A percentile compares a stretch with the other conserved stretches of the same genome.
Conservation (phyloP, 768 basidiomycete species). For the Tremella yokohamensis region DNA sequence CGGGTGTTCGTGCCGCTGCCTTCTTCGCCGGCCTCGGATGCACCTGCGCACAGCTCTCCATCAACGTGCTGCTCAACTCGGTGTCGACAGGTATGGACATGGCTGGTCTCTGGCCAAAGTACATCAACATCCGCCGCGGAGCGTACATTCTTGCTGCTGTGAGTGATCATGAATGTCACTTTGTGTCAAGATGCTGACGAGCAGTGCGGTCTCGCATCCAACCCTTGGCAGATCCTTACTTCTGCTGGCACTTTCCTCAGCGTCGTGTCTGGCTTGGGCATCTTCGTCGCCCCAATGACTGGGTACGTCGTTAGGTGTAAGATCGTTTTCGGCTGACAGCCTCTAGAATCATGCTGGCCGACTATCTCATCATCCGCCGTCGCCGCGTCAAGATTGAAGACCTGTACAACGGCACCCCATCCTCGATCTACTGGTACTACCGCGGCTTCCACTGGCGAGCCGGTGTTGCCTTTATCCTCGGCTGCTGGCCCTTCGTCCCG, state of each 20-base stretch:
- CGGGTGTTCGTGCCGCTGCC: slow-evolving; percentile 32
- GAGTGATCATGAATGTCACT: background rate
- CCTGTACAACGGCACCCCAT: slow-evolving; percentile 22
- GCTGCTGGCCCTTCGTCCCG: slow-evolving; percentile 26
- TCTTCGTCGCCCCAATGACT: background rate
- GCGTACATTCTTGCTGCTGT: slow-evolving; percentile 27
- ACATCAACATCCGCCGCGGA: slow-evolving; percentile 28
- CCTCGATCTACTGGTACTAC: slow-evolving; percentile 25
- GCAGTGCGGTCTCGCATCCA: slow-evolving; percentile 1
- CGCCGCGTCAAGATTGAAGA: slow-evolving; percentile 18
- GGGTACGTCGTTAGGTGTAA: background rate
- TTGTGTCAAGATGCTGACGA: no score
- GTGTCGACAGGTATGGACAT: slow-evolving; percentile 23
- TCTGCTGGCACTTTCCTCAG: slow-evolving; percentile 3
- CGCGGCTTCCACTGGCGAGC: slow-evolving; percentile 27
- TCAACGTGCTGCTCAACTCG: slow-evolving; percentile 21
- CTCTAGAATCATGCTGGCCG: slow-evolving; percentile 21
- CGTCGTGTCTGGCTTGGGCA: slow-evolving; percentile 6
- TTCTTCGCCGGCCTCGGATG: slow-evolving; percentile 25
- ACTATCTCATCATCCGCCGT: slow-evolving; percentile 31
- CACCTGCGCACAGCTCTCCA: slow-evolving; percentile 16
- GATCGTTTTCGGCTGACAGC: background rate
- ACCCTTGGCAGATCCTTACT: slow-evolving; percentile 8
- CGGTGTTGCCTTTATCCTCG: slow-evolving; percentile 22
- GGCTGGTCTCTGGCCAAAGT: slow-evolving; percentile 22